Evolutionary conservation across 2,329 filamentous ascomycete genomes (phyloP), one percentile per base, ranked within the genome.

Genomic region (Ophiosphaerella herpotricha): DNA sequence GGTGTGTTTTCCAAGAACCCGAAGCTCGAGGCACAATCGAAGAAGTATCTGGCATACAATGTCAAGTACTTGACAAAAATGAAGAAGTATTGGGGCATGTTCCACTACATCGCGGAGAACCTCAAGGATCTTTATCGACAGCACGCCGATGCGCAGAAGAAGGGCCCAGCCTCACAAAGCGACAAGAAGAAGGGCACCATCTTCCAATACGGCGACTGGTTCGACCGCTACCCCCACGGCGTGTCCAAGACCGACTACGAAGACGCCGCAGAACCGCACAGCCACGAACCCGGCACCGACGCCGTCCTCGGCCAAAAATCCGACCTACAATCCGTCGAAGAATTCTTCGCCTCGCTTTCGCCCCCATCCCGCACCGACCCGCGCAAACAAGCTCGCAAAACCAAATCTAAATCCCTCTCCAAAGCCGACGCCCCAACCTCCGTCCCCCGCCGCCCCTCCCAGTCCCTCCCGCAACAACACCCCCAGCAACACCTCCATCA

Each of bases 1-100:
- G 91, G 91, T 5, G 91, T 95, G 3, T 95, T 96, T 68, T 94
- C 91, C 4, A 90, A 90, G 55, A 92, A 95, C 58, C 77, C 85
- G 12, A 77, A 84, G 9, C 81, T 95, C 42, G 90, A 96, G 70
- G 82, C 83, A 11, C 83, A 84, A 7, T 91, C 90, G 7, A 96
- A 95, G 75, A 85, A 86, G 57, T 92, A 96, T 64, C 78, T 97
- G 13, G 86, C 89, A 1, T 89, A 87, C 57, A 97, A 96, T 58
- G 88, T 97, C 63, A 90, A 88, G 66, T 97, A 94, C 64, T 77
- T 99, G 38, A 88, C 88, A 46, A 94, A 90, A 74, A 96, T 97
- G 90, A 97, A 96, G 78, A 90, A 90, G 52, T 92, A 94, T 66
- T 99, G 94, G 94, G 94, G 93, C 52, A 96, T 97, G 88, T 97